Percentiles rank a stretch among this genome's conserved stretches.
Conservation (phyloP, 345 rosid species). For the Populus ilicifolia region DNA sequence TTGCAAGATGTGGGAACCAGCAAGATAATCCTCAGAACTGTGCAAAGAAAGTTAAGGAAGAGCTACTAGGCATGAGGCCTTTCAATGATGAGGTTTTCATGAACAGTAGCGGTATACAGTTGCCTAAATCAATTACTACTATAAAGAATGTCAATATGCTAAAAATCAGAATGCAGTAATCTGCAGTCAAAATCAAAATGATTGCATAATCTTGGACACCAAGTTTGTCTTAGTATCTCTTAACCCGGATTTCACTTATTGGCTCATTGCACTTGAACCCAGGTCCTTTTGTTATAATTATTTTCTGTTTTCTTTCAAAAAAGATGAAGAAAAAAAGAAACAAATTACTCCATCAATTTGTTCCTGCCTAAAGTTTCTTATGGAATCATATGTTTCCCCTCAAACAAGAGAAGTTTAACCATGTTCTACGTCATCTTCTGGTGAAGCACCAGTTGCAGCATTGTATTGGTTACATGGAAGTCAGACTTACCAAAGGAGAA, state of each 20-base stretch:
- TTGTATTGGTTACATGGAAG: not conserved
- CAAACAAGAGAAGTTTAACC: not conserved
- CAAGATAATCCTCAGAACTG: conserved; percentile 8
- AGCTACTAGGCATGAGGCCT: not conserved
- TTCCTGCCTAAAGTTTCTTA: not conserved
- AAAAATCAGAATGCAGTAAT: conserved; percentile 11
- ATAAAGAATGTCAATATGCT: conserved; percentile 6
- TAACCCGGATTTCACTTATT: conserved; percentile 9
- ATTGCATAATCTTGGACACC: conserved; percentile 30
- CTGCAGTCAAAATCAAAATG: conserved; percentile 36
- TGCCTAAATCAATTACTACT: conserved; percentile 9
- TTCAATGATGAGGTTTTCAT: conserved; percentile 3
- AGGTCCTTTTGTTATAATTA: not conserved
- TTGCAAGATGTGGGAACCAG: conserved; percentile 5
- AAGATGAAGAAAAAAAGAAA: not conserved
- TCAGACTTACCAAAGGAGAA: not conserved
- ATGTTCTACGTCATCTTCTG: not conserved
- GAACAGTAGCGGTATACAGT: conserved; percentile 16
- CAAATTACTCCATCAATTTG: not conserved
- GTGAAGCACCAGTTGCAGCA: not conserved
- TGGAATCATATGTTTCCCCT: not conserved
- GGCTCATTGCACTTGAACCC: not conserved
- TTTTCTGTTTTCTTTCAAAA: not conserved
- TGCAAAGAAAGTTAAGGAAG: not conserved
- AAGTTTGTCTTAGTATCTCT: conserved; percentile 20